Evolutionary conservation across 495 filamentous ascomycete species (phyloP).

Genomic region (Aspergillus steynii): DNA sequence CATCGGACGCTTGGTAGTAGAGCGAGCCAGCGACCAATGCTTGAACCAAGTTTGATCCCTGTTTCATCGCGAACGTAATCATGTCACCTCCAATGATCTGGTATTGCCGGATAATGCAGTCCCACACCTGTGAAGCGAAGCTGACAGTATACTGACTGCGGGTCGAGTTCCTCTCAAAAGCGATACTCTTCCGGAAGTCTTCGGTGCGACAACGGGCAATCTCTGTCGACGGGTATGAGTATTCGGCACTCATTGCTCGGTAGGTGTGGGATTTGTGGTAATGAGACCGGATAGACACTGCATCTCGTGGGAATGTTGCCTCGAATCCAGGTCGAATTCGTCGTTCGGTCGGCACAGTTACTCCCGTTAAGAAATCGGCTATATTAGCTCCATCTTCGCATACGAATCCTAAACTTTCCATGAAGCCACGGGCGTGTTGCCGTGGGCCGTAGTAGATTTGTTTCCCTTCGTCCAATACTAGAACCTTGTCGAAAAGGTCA

Average conservation of each 20-base stretch:
- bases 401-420: conserved; percentile 63
- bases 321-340: conserved; percentile 53
- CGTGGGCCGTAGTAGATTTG: conserved; percentile 59
- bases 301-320: not conserved
- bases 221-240: not conserved
- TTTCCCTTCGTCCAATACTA: conserved; percentile 61
- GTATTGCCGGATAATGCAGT: conserved; percentile 51
- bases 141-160: conserved; percentile 51
- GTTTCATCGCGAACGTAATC: conserved; percentile 57
- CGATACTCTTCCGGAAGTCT: not conserved
- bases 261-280: not conserved
- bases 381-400: conserved; percentile 65
- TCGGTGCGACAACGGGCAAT: not conserved
- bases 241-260: not conserved
- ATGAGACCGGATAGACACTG: not conserved
- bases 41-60: conserved; percentile 35
- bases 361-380: conserved; percentile 66
- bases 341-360: conserved; percentile 69
- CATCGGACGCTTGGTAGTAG: not conserved
- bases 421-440: conserved; percentile 60
- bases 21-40: not conserved
- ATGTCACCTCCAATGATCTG: conserved; percentile 59
- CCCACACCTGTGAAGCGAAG: conserved; percentile 56
- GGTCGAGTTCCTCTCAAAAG: not conserved
- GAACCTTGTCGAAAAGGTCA: conserved; percentile 62